Percentiles rank a stretch among this genome's conserved stretches.
phyloP scores from a whole-genome alignment of 306 rosid species.

The Dryas octopetala region DNA sequence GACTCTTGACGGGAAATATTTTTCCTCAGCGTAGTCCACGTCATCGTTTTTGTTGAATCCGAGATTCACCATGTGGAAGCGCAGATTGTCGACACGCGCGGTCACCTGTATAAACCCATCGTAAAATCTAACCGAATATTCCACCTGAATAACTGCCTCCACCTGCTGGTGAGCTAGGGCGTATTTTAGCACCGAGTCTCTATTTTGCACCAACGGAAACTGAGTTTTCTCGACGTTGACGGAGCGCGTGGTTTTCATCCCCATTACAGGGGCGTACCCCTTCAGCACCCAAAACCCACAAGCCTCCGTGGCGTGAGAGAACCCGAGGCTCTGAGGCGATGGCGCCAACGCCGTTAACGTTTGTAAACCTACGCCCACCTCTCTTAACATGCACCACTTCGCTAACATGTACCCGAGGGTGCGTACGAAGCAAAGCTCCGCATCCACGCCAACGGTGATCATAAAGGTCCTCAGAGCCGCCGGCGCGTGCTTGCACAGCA shows the following conservation, averaged over 20 bases:
- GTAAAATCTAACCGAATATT: slow-evolving; percentile 56
- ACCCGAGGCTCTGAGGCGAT: slow-evolving; percentile 35
- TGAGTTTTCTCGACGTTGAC: slow-evolving; percentile 23
- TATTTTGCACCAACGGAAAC: slow-evolving; percentile 48
- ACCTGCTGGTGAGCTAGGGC: slow-evolving; percentile 82
- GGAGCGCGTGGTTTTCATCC: slow-evolving; percentile 51
- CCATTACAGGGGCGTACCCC: slow-evolving; percentile 78
- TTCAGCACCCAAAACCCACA: slow-evolving; percentile 78
- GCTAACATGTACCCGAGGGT: slow-evolving; percentile 78
- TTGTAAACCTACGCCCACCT: slow-evolving; percentile 58
- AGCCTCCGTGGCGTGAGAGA: slow-evolving; percentile 69
- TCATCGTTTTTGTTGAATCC: slow-evolving; percentile 52
- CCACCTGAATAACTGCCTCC: slow-evolving; percentile 77
- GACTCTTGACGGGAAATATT: slow-evolving; percentile 62
- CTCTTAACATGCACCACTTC: slow-evolving; percentile 58
- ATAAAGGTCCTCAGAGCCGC: slow-evolving; percentile 67
- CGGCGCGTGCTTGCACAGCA: slow-evolving; percentile 42
- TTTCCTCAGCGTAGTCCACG: slow-evolving; percentile 60
- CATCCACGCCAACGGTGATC: slow-evolving; percentile 68
- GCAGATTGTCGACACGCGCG: slow-evolving; percentile 69
- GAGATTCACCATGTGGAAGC: slow-evolving; percentile 61
- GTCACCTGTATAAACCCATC: slow-evolving; percentile 73
- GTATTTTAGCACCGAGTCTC: slow-evolving; percentile 63
- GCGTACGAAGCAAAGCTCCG: slow-evolving; percentile 85
- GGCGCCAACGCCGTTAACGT: slow-evolving; percentile 24